Evolutionary conservation across 2,329 filamentous ascomycete species (phyloP).

Genomic region (Arthroderma uncinatum): DNA sequence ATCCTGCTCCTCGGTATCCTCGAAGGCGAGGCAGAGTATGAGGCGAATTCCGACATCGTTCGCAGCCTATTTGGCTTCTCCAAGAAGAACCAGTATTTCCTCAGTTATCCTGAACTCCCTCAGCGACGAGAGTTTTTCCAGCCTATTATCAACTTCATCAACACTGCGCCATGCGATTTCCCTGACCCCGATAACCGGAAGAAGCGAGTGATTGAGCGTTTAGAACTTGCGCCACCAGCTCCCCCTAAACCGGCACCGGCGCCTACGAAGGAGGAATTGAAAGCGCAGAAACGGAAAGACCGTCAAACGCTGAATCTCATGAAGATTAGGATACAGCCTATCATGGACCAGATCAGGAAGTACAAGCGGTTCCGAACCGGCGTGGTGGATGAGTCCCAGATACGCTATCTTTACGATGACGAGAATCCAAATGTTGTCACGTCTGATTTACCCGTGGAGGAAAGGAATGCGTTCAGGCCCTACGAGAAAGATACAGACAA

Average conservation of each 20-base stretch:
- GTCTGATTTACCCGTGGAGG: slow-evolving; percentile 48
- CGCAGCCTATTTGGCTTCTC: slow-evolving; percentile 79
- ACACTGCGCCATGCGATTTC: slow-evolving; percentile 70
- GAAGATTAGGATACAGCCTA: slow-evolving; percentile 80
- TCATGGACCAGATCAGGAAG: slow-evolving; percentile 90
- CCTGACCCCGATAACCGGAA: slow-evolving; percentile 79
- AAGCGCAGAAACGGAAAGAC: slow-evolving; percentile 69
- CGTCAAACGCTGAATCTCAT: slow-evolving; percentile 72
- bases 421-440: slow-evolving; percentile 57
- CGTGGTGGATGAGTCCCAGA: slow-evolving; percentile 60
- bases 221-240: slow-evolving; percentile 64
- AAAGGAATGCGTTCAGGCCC: slow-evolving; percentile 53
- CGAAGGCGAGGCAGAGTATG: slow-evolving; percentile 50
- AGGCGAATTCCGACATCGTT: slow-evolving; percentile 44
- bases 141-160: slow-evolving; percentile 62
- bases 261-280: slow-evolving; percentile 68
- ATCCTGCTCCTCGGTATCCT: slow-evolving; percentile 78
- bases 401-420: slow-evolving; percentile 76
- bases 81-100: slow-evolving; percentile 60
- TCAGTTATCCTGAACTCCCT: slow-evolving; percentile 52
- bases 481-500: slow-evolving; percentile 72
- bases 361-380: slow-evolving; percentile 81
- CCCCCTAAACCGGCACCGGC: slow-evolving; percentile 50
- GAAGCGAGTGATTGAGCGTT: slow-evolving; percentile 65
- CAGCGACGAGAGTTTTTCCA: slow-evolving; percentile 70